Percentiles rank a stretch among this genome's conserved stretches.
Conservation (phyloP, 2,329 filamentous ascomycete genomes). For the Xylaria polymorpha region DNA sequence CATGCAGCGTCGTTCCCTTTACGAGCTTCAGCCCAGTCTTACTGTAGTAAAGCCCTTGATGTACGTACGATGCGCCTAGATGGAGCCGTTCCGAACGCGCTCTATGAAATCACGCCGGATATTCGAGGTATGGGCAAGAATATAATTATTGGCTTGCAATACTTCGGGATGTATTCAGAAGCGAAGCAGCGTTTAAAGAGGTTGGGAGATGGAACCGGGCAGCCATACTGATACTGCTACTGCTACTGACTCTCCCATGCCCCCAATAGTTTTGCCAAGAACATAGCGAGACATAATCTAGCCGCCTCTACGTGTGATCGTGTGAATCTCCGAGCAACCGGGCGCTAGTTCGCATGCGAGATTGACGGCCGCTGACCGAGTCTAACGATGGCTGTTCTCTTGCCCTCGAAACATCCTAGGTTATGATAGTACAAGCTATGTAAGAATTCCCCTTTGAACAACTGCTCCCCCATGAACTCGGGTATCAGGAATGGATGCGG, state of each 20-base stretch:
- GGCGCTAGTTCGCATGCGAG: conserved; percentile 53
- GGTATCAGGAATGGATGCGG: conserved; percentile 47
- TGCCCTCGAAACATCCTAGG: conserved; percentile 51
- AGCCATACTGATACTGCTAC: conserved; percentile 47
- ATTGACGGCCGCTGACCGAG: conserved; percentile 55
- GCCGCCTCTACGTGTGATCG: conserved; percentile 53
- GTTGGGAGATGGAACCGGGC: conserved; percentile 45
- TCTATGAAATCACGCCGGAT: conserved; percentile 51
- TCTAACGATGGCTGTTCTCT: conserved; percentile 53
- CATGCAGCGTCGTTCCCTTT: conserved; percentile 47
- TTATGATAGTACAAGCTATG: conserved; percentile 55
- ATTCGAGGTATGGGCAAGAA: conserved; percentile 46
- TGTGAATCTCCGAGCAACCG: conserved; percentile 50
- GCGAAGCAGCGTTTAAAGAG: conserved; percentile 50
- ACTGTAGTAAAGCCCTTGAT: conserved; percentile 49
- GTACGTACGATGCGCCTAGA: conserved; percentile 50
- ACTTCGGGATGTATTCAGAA: conserved; percentile 47
- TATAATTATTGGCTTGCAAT: conserved; percentile 50
- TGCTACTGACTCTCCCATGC: conserved; percentile 50
- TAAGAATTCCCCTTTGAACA: conserved; percentile 51
- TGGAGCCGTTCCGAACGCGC: conserved; percentile 49
- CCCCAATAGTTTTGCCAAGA: conserved; percentile 52
- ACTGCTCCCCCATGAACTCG: conserved; percentile 48
- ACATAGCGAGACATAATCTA: conserved; percentile 55
- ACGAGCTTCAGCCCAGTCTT: conserved; percentile 47